Conservation (phyloP, 768 basidiomycete species). For the Chalciporus pseudorubinellus region DNA sequence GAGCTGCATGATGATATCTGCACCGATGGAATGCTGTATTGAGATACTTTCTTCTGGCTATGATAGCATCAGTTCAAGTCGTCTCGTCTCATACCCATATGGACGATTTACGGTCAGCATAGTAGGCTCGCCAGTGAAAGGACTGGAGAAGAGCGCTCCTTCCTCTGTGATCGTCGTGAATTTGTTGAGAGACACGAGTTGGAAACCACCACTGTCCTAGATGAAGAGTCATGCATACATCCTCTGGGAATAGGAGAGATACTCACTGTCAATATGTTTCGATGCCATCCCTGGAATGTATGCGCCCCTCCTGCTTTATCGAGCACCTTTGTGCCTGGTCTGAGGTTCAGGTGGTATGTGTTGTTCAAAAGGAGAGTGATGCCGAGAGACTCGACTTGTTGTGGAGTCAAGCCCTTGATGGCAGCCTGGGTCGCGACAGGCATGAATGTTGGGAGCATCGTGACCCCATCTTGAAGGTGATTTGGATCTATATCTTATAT, state of each 20-base stretch:
- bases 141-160: slow-evolving; percentile 81
- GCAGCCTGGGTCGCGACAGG: slow-evolving; percentile 91
- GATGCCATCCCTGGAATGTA: slow-evolving; percentile 83
- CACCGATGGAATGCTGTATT: slow-evolving; percentile 87
- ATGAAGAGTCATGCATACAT: background rate
- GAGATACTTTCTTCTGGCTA: slow-evolving; percentile 91
- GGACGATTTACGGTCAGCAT: slow-evolving; percentile 69
- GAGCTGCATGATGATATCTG: slow-evolving; percentile 93
- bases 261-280: slow-evolving; percentile 79
- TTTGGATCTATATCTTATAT: slow-evolving; percentile 2
- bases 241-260: background rate
- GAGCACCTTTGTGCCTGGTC: slow-evolving; percentile 75
- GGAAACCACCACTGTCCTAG: slow-evolving; percentile 89
- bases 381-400: slow-evolving; percentile 79
- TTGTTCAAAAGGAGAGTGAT: slow-evolving; percentile 86
- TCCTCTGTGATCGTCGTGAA: slow-evolving; percentile 87
- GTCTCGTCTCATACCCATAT: background rate
- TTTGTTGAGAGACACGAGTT: slow-evolving; percentile 80
- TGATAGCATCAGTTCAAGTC: slow-evolving; percentile 4
- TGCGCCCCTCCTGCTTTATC: slow-evolving; percentile 83
- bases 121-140: slow-evolving; percentile 83
- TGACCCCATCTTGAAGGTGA: slow-evolving; percentile 60
- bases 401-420: slow-evolving; percentile 86
- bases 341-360: slow-evolving; percentile 86
- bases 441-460: slow-evolving; percentile 89